Evolutionary conservation across 768 basidiomycete genomes (phyloP).

Genomic region (Xanthoconium stramineum): DNA sequence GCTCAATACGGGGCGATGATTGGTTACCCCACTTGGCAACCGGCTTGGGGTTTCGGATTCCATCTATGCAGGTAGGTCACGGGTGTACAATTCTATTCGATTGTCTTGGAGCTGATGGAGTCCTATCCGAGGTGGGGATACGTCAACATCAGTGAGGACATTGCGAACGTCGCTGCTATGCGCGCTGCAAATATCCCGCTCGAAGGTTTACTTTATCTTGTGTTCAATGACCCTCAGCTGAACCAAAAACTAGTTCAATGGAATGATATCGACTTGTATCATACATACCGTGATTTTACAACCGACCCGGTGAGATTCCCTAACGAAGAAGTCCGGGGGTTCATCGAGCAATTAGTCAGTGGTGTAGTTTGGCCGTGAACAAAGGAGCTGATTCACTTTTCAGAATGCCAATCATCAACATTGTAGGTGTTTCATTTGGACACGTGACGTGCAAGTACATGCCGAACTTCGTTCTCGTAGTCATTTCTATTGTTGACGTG

Average conservation of each 20-base stretch:
- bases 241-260: slow-evolving; percentile 52
- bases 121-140: slow-evolving; percentile 41
- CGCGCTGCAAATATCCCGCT: slow-evolving; percentile 71
- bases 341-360: slow-evolving; percentile 57
- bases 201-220: slow-evolving; percentile 46
- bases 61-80: slow-evolving; percentile 58
- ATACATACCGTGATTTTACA: slow-evolving; percentile 67
- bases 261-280: slow-evolving; percentile 77
- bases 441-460: not conserved
- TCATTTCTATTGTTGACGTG: slow-evolving; percentile 70
- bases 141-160: slow-evolving; percentile 51
- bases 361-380: not conserved
- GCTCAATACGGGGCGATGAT: slow-evolving; percentile 68
- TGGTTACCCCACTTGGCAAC: slow-evolving; percentile 69
- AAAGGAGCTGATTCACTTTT: slow-evolving; percentile 2
- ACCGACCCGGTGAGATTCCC: slow-evolving; percentile 64
- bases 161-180: slow-evolving; percentile 54
- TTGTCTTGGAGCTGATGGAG: not conserved
- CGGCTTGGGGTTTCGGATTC: slow-evolving; percentile 76
- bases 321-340: slow-evolving; percentile 46
- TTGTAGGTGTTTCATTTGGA: slow-evolving; percentile 15
- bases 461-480: slow-evolving; percentile 28
- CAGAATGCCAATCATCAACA: slow-evolving; percentile 30
- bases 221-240: not conserved
- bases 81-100: not conserved